Base-by-base conservation (phyloP, 768 basidiomycete genomes). In the Amanita fuliginea region DNA sequence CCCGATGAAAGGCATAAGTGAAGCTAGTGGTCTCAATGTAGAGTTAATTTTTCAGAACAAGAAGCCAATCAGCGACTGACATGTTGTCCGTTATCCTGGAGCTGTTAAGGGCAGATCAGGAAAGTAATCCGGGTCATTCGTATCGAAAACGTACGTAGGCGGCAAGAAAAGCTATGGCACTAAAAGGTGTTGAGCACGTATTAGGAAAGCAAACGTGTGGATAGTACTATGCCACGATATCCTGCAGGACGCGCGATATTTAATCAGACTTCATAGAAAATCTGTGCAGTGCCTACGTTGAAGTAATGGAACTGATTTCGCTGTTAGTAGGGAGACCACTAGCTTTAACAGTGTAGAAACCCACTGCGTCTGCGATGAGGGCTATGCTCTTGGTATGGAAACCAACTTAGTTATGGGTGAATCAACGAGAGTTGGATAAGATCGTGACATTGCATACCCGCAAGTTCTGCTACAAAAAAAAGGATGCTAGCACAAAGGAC, bases 1-100 rank as follows among this genome's bases (percentile, higher is more conserved):
- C 75, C 41, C 76, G 73, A 57, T 75, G 72, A 54, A 76, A 76
- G 4, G 76, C 77, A 53, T 72, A 78, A 6, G 76, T 78, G 55
- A 74, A 78, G 47, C 67, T 68, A 45, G 67, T 59, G 46, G 70
- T 72, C 73, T 78, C 14, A 47, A 44, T 24, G n/a, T 14, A 33
- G 22, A 43, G 21, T 47, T n/a, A 44, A 33, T 36, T 33, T 35
- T 49, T 44, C 45, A 10, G 3, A 37, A 18, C 18, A 21, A 18
- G n/a, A 39, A 28, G 8, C 6, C 18, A 33, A 11, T n/a, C n/a
- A 13, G 35, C 34, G 42, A 57, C 67, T 49, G 57, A 71, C 72
- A 57, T 71, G 67, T 53, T 67, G 64, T 8, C 71, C 67, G 52
- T 66, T 69, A 48, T 69, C 68, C 49, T 73, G 71, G 9, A 73